Base-by-base conservation (phyloP, 2,329 filamentous ascomycete species). In the Metarhizium robertsii region DNA sequence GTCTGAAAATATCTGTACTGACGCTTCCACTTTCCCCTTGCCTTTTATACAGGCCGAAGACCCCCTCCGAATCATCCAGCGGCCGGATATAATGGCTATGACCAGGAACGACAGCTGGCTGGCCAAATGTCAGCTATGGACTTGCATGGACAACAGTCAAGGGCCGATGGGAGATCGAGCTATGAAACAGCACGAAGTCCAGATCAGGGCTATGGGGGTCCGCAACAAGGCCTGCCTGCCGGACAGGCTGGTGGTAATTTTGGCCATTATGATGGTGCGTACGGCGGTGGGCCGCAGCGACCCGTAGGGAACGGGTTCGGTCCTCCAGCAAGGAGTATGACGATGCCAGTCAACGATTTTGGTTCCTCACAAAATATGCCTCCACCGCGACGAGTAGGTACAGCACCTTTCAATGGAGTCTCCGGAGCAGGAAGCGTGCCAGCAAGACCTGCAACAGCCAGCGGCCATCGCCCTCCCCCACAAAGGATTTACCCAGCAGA, bases 281-380 rank as follows among this genome's bases (percentile, higher is more conserved):
- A 67, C 49, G 56, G 57, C 36, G 50, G 55, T 11, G 60, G 55
- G 3, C 58, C 68, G 53, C 69, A 69, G 42, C 61, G 57, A 30
- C 69, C 71, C 11, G 61, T 60, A 8, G 64, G 65, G 57, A 69
- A 74, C 43, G 71, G 73, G 6, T 83, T 79, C 60, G 79, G 73
- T 0, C 75, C 78, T 2, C 79, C 79, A 8, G 64, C 70, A n/a
- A 74, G 83, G 61, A 85, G 81, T 56, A 80, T 79, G 76, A 86
- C 83, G 5, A 81, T 84, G 79, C 81, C 82, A 2, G 66, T 73
- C 3, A 75, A 79, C 55, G 73, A 77, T 11, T 67, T 76, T 52
- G 71, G 74, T 18, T 66, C 69, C 18, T 69, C 72, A 61, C 69
- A 73, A 38, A 72, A 66, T 29, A 65, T 66, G 61, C 62, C 61